These are phyloP conservation scores for Leucogyrophana mollusca DNA, from an alignment of 768 basidiomycete genomes.

Conservation along the genomic window DNA sequence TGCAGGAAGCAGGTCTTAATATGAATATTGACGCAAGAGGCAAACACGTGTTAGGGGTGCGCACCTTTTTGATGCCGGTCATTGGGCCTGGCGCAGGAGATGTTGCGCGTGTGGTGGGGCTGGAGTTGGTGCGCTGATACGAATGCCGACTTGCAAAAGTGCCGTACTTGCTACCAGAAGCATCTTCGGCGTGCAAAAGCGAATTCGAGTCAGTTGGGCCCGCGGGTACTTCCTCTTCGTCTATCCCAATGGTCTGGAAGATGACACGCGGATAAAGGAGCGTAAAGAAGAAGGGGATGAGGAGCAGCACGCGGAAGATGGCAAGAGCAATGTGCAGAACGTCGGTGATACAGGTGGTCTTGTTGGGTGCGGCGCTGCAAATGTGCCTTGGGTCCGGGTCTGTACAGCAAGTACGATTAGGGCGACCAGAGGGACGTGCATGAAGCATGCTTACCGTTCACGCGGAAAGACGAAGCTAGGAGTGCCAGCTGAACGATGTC, in stretches of 20 bases:
- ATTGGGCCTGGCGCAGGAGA: slow-evolving; percentile 39
- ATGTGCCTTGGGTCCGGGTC: slow-evolving; percentile 15
- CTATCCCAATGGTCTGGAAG: slow-evolving; percentile 41
- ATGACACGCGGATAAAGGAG: slow-evolving; percentile 63
- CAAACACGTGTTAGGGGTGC: neutral
- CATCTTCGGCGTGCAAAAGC: slow-evolving; percentile 51
- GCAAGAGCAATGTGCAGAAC: slow-evolving; percentile 56
- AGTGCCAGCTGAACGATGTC: slow-evolving; percentile 63
- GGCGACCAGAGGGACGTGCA: slow-evolving; percentile 1
- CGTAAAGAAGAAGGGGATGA: slow-evolving; percentile 57
- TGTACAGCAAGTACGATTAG: neutral
- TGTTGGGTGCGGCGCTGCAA: slow-evolving; percentile 21
- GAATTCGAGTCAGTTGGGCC: slow-evolving; percentile 49
- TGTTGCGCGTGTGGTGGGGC: slow-evolving; percentile 52
- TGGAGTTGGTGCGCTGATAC: slow-evolving; percentile 45
- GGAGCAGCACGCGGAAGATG: slow-evolving; percentile 61
- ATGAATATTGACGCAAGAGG: slow-evolving; percentile 1
- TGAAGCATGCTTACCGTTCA: slow-evolving; percentile 31
- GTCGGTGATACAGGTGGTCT: slow-evolving; percentile 28
- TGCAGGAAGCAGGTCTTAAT: neutral
- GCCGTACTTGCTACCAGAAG: slow-evolving; percentile 61
- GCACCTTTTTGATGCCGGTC: too few relatives aligned
- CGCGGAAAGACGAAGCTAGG: slow-evolving; percentile 37
- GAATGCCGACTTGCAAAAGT: slow-evolving; percentile 61
- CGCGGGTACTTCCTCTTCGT: slow-evolving; percentile 26